A percentile compares a stretch with the other conserved stretches of the same genome.
Conservation (phyloP, 257 asterid genomes). For the Anisodus acutangulus region DNA sequence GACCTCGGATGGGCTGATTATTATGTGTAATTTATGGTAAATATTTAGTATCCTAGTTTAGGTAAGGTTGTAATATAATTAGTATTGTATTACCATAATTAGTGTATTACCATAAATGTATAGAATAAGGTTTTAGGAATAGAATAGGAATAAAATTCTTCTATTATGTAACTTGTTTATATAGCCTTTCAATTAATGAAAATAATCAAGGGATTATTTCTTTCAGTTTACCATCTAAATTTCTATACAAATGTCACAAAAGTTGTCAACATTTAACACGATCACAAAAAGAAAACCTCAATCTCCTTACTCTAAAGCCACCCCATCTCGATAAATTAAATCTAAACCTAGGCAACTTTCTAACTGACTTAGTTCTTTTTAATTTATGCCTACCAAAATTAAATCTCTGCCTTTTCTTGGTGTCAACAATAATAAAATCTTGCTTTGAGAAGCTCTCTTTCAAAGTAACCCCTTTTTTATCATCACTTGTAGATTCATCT, state of each 20-base stretch:
- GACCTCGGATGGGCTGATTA: no score
- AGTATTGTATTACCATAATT: no score
- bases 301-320: slow-evolving; percentile 49
- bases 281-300: slow-evolving; percentile 50
- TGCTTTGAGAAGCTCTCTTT: slow-evolving; percentile 18
- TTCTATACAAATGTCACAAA: slow-evolving; percentile 1
- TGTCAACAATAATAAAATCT: not conserved
- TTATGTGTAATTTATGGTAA: no score
- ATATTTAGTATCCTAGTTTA: no score
- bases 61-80: no score
- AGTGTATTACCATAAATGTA: no score
- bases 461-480: slow-evolving; percentile 37
- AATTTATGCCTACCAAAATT: slow-evolving; percentile 35
- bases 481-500: slow-evolving; percentile 32
- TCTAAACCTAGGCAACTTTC: slow-evolving; percentile 56
- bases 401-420: not conserved
- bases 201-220: no score
- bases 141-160: no score
- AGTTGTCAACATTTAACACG: slow-evolving; percentile 35
- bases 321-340: slow-evolving; percentile 51
- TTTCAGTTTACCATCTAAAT: not conserved
- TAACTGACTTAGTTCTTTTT: slow-evolving; percentile 53
- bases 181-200: no score
- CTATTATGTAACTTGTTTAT: no score
- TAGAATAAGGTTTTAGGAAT: no score